phyloP scores from a whole-genome alignment of 345 rosid species.

The Eucalyptus tenuipes region DNA sequence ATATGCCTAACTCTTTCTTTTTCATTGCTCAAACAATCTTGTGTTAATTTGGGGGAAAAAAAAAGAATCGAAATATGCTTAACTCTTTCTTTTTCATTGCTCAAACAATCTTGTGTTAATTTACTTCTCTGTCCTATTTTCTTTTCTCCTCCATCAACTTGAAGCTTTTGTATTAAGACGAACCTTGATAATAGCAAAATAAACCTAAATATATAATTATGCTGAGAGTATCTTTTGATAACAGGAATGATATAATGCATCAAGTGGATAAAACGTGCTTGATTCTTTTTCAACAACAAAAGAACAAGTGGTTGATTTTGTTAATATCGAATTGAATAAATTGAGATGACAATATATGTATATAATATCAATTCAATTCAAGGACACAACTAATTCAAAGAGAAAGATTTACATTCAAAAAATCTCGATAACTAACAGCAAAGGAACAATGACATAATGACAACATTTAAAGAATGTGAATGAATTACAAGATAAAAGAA shows the following conservation, averaged over 20 bases:
- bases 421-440: neutral
- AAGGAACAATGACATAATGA: neutral
- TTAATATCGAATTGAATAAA: neutral
- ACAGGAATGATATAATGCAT: neutral
- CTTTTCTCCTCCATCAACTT: neutral
- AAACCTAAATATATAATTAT: neutral
- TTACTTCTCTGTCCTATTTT: neutral
- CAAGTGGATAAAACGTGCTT: neutral
- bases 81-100: neutral
- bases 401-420: neutral
- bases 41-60: neutral
- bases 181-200: neutral
- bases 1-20: neutral
- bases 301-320: neutral
- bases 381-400: neutral
- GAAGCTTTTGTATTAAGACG: neutral
- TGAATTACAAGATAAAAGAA: neutral
- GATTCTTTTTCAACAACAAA: neutral
- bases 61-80: neutral
- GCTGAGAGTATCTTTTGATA: neutral
- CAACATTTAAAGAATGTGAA: neutral
- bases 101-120: neutral
- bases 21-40: neutral
- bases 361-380: neutral
- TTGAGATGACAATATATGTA: neutral